A percentile compares a stretch with the other conserved stretches of the same genome.
phyloP scores from a whole-genome alignment of 441 rosid species.

The Pelargonium fulgidum region DNA sequence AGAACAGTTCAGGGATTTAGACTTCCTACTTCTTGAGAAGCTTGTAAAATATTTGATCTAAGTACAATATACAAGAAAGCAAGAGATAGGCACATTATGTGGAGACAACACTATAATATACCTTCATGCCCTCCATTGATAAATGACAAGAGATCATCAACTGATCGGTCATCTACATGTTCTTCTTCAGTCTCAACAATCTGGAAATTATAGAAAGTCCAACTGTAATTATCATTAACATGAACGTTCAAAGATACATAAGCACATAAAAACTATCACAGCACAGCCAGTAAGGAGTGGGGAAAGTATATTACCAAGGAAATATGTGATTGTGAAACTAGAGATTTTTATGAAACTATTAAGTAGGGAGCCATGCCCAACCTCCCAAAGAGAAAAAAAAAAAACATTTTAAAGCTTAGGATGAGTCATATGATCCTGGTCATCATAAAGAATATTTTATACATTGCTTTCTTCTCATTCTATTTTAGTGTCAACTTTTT shows the following conservation, averaged over 20 bases:
- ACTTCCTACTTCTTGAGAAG: no score
- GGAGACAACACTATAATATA: slow-evolving; percentile 16
- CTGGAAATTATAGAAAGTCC: slow-evolving; percentile 35
- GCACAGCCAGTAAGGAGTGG: not conserved
- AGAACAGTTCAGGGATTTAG: no score
- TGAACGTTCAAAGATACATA: slow-evolving; percentile 2
- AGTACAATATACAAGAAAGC: slow-evolving; percentile 1
- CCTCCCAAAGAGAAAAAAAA: not conserved
- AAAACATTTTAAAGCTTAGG: not conserved
- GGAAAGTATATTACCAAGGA: no score
- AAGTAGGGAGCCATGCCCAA: no score
- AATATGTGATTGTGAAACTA: no score
- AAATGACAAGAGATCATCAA: slow-evolving; percentile 80
- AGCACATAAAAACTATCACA: not conserved
- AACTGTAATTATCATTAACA: slow-evolving; percentile 9
- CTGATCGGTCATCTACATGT: slow-evolving; percentile 73
- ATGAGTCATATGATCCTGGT: not conserved
- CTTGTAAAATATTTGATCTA: no score
- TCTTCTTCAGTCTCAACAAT: slow-evolving; percentile 63
- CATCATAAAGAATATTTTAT: not conserved
- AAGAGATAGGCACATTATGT: not conserved
- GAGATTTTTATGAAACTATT: not conserved
- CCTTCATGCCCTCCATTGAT: slow-evolving; percentile 69
- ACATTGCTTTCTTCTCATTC: not conserved
- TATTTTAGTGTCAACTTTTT: not conserved